These are phyloP conservation scores for Helicocarpus griseus DNA, from an alignment of 2,329 filamentous ascomycete species.

Conservation along the genomic window DNA sequence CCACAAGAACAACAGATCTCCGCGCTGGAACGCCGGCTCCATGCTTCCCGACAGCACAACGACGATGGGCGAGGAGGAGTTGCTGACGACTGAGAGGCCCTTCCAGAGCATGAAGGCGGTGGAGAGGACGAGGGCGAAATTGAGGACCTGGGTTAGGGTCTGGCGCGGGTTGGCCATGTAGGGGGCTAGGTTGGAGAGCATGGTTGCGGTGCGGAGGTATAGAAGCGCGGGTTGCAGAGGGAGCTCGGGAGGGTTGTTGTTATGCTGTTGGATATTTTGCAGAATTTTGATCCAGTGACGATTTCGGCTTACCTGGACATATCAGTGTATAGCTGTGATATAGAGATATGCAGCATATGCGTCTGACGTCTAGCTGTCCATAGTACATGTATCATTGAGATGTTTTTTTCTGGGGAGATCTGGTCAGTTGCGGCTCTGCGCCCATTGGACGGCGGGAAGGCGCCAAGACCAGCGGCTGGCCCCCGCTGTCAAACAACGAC, in stretches of 20 bases:
- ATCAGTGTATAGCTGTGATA: background rate
- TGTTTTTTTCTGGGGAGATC: background rate
- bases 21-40: slow-evolving; percentile 58
- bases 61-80: slow-evolving; percentile 61
- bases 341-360: background rate
- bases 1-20: slow-evolving; percentile 56
- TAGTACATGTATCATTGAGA: background rate
- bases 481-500: too few species aligned
- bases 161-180: slow-evolving; percentile 62
- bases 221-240: slow-evolving; percentile 38
- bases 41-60: slow-evolving; percentile 58
- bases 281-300: too few species aligned
- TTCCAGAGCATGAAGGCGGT: slow-evolving; percentile 97
- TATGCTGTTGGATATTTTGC: too few species aligned
- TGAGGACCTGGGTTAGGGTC: slow-evolving; percentile 70
- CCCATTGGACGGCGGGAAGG: background rate
- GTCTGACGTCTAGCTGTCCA: background rate
- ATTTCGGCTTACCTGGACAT: background rate
- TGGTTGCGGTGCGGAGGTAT: slow-evolving; percentile 28
- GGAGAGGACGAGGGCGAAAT: slow-evolving; percentile 81
- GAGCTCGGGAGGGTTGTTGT: background rate
- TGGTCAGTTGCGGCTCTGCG: background rate
- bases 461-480: too few species aligned
- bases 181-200: slow-evolving; percentile 56
- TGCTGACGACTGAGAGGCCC: slow-evolving; percentile 66